Conservation (phyloP, 305 asterid genomes). For the Fraxinus velutina region DNA sequence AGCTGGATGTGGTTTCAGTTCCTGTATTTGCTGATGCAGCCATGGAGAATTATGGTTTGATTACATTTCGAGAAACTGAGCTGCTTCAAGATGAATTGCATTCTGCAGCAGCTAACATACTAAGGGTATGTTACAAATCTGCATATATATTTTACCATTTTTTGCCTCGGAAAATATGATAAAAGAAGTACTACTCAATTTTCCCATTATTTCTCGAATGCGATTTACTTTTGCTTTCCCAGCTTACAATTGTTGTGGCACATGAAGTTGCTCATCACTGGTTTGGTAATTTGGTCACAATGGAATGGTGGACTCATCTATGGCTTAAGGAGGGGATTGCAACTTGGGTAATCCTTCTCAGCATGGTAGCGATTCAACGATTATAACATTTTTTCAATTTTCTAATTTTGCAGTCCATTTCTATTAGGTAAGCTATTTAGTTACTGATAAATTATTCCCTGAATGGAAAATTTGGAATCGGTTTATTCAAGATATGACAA, state of each 20-base stretch:
- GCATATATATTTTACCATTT: not conserved
- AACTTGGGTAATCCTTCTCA: constrained; percentile 47
- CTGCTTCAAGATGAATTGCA: constrained; percentile 35
- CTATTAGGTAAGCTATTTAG: constrained; percentile 37
- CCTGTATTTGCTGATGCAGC: constrained; percentile 45
- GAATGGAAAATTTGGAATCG: constrained; percentile 45
- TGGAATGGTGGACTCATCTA: constrained; percentile 80
- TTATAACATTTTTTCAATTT: not conserved
- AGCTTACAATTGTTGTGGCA: constrained; percentile 66
- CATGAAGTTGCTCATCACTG: constrained; percentile 78
- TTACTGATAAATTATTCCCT: constrained; percentile 31
- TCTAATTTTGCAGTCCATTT: constrained; percentile 3
- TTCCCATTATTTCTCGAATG: not conserved
- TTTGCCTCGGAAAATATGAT: not conserved
- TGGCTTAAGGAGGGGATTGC: constrained; percentile 81
- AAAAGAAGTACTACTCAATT: not conserved
- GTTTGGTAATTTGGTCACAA: constrained; percentile 70
- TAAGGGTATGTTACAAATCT: constrained; percentile 25
- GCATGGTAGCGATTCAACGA: not conserved
- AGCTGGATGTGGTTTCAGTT: constrained; percentile 46
- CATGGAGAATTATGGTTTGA: constrained; percentile 44
- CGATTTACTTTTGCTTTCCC: constrained; percentile 1
- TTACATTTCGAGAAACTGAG: constrained; percentile 31
- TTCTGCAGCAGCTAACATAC: constrained; percentile 37
- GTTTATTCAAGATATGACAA: constrained; percentile 28